Conservation (phyloP, 1,284 basidiomycete species). For the Ganoderma boninense region DNA sequence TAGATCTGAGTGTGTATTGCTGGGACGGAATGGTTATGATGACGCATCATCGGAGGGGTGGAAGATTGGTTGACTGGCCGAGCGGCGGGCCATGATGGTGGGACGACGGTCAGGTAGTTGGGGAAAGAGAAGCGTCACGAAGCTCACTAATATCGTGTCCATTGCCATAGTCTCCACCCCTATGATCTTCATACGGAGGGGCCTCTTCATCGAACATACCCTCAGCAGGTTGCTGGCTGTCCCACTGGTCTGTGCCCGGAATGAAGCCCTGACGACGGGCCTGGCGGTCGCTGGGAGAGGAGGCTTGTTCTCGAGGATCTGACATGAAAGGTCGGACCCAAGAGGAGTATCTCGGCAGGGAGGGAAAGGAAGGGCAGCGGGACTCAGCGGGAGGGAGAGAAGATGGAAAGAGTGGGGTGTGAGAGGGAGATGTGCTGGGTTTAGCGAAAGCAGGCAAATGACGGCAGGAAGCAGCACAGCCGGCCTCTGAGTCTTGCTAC, state of each 20-base stretch:
- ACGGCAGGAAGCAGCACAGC: conserved; percentile 9
- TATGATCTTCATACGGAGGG: conserved; percentile 18
- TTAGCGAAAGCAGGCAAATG: conserved; percentile 3
- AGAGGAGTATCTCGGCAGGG: not conserved
- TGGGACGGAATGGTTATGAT: conserved; percentile 51
- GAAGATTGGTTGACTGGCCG: conserved; percentile 28
- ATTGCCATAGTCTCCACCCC: conserved; percentile 7
- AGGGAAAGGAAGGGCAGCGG: not conserved
- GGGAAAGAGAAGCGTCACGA: conserved; percentile 9
- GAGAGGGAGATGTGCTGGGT: not conserved
- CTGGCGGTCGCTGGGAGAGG: conserved; percentile 27
- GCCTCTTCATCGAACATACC: conserved; percentile 10
- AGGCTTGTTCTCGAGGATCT: conserved; percentile 25
- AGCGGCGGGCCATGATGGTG: conserved; percentile 9
- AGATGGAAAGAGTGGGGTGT: not conserved
- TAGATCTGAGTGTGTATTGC: conserved; percentile 48
- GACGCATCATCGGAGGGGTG: conserved; percentile 33
- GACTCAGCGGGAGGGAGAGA: conserved; percentile 6
- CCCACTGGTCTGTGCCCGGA: conserved; percentile 30
- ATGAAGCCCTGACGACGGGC: conserved; percentile 32
- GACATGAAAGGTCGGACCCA: conserved; percentile 27
- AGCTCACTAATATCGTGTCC: conserved; percentile 34
- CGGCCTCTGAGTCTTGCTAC: not conserved
- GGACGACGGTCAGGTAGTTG: conserved; percentile 19
- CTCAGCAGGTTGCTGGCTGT: conserved; percentile 22